Evolutionary conservation across 108 stramenopile species (phyloP).

Genomic region (Conticribra weissflogii): DNA sequence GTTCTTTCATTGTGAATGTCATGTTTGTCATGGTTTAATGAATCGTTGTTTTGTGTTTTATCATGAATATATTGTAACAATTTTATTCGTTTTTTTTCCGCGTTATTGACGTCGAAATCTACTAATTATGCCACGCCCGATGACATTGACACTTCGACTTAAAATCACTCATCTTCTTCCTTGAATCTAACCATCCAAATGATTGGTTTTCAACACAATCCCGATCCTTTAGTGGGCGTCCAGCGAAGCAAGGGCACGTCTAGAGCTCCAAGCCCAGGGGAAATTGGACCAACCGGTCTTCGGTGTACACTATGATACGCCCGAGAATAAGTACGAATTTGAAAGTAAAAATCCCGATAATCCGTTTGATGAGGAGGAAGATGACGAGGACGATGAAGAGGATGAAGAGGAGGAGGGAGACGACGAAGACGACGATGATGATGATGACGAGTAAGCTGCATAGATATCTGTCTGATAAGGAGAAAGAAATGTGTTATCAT

Average conservation of each 20-base stretch:
- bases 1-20: not conserved
- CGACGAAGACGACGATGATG: conserved; percentile 5
- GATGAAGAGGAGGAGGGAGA: conserved; percentile 14
- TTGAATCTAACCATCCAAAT: no score
- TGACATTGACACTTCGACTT: no score
- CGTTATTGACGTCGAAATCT: no score
- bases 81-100: no score
- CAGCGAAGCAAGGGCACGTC: conserved; percentile 58
- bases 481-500: no score
- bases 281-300: conserved; percentile 55
- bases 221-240: conserved; percentile 73
- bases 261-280: conserved; percentile 48
- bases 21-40: not conserved
- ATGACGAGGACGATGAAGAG: conserved; percentile 39
- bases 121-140: no score
- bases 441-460: not conserved
- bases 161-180: no score
- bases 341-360: conserved; percentile 45
- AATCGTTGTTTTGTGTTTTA: no score
- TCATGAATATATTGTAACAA: no score
- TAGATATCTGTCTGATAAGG: no score
- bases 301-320: conserved; percentile 61
- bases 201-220: no score
- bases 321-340: conserved; percentile 51
- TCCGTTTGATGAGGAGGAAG: conserved; percentile 57